Percentiles rank a stretch among this genome's conserved stretches.
phyloP scores from a whole-genome alignment of 805 yeast species.

The Saturnispora dispora region DNA sequence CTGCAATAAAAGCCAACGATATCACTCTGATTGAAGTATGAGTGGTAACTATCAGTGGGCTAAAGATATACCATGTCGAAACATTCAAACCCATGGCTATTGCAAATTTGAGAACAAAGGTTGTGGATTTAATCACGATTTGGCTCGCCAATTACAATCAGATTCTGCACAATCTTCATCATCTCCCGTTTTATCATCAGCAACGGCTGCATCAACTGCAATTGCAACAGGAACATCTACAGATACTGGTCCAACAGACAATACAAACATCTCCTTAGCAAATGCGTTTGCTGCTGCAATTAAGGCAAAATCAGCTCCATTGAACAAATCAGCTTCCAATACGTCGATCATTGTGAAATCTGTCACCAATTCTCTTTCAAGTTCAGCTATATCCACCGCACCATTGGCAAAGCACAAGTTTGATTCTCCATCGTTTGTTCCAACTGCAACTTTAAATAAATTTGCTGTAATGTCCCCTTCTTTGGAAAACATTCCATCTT shows the following conservation, averaged over 20 bases:
- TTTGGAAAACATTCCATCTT: conserved; percentile 38
- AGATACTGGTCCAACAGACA: conserved; percentile 9
- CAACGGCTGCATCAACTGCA: conserved; percentile 1
- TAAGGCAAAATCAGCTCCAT: conserved; percentile 6
- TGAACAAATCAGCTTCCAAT: conserved; percentile 5
- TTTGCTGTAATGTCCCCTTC: conserved; percentile 42
- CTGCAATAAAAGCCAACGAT: neutral
- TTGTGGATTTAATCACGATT: conserved; percentile 69
- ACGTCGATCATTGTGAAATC: neutral
- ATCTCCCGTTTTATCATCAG: neutral
- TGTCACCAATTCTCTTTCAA: neutral
- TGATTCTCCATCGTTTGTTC: conserved; percentile 47
- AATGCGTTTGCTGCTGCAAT: conserved; percentile 4
- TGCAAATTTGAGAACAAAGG: conserved; percentile 86
- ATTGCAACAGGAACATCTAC: neutral
- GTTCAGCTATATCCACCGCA: neutral
- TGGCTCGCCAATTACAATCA: conserved; percentile 19
- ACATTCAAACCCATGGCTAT: conserved; percentile 76
- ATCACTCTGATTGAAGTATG: neutral
- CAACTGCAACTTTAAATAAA: conserved; percentile 29
- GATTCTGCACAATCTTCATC: conserved; percentile 1
- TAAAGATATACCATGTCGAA: conserved; percentile 72
- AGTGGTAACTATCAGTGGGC: conserved; percentile 40
- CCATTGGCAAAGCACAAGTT: conserved; percentile 35
- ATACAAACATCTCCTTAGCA: conserved; percentile 9